phyloP scores from a whole-genome alignment of 208 protist genomes.

The Trypanosoma cruzi region DNA sequence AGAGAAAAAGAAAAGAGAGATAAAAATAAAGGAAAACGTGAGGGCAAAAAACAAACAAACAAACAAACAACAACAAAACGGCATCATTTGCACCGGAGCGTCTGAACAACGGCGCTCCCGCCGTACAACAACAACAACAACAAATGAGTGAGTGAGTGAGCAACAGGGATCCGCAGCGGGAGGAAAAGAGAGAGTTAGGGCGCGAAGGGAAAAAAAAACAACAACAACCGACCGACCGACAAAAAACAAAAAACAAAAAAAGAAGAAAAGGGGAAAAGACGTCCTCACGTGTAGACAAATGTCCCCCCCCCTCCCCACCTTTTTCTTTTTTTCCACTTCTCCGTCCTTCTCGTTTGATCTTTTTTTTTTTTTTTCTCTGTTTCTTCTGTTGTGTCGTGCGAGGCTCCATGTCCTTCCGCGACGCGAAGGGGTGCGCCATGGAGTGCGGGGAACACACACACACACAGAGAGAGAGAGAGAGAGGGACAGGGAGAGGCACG shows the following conservation, averaged over 20 bases:
- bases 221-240: not conserved
- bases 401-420: too few species aligned
- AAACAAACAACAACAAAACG: too few species aligned
- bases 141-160: not conserved
- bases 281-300: too few species aligned
- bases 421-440: too few species aligned
- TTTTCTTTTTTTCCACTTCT: not conserved
- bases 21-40: not conserved
- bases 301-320: not conserved
- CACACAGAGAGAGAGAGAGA: too few species aligned
- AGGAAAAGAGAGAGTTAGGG: slow-evolving; percentile 6
- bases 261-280: slow-evolving; percentile 1
- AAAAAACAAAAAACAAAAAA: slow-evolving; percentile 12
- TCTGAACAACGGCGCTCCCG: not conserved
- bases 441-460: too few species aligned
- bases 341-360: not conserved
- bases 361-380: too few species aligned
- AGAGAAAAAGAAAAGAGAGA: not conserved
- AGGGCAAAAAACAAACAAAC: not conserved
- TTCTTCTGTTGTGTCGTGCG: too few species aligned
- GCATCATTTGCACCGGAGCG: not conserved
- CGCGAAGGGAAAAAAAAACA: not conserved
- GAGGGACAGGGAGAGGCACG: too few species aligned
- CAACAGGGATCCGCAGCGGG: not conserved
- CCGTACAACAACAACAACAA: not conserved